phyloP scores from a whole-genome alignment of 2,329 filamentous ascomycete species.

The Aspergillus niger region DNA sequence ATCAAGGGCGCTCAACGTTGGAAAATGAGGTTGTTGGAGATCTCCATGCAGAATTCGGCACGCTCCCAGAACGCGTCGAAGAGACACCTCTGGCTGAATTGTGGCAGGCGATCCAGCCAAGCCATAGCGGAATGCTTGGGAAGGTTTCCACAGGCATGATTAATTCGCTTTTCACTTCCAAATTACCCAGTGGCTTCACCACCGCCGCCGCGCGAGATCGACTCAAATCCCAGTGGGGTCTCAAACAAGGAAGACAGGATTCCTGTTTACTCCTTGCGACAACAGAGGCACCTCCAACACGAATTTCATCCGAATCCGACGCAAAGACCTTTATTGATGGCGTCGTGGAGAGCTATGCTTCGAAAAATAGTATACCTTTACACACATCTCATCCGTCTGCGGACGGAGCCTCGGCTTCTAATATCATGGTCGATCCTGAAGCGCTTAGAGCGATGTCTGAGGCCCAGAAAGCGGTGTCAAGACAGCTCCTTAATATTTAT shows the following conservation, averaged over 20 bases:
- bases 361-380: too few relatives aligned
- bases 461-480: too few relatives aligned
- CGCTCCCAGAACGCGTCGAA: conserved; percentile 4
- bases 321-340: neutral
- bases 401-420: too few relatives aligned
- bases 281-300: neutral
- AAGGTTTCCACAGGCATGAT: neutral
- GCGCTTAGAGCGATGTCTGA: too few relatives aligned
- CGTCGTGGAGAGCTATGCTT: neutral
- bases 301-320: neutral
- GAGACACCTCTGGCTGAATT: neutral
- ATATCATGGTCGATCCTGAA: too few relatives aligned
- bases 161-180: neutral
- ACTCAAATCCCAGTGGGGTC: neutral
- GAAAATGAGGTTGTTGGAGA: conserved; percentile 12
- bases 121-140: neutral
- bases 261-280: neutral
- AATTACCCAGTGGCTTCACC: conserved; percentile 3
- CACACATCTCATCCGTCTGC: too few relatives aligned
- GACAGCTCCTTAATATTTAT: too few relatives aligned
- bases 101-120: neutral
- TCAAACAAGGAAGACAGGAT: neutral
- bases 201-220: neutral
- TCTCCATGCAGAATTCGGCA: conserved; percentile 2
- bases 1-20: conserved; percentile 3